A percentile compares a stretch with the other conserved stretches of the same genome.
Evolutionary conservation across 2,329 filamentous ascomycete species (phyloP).

Genomic region (Colletotrichum filicis): DNA sequence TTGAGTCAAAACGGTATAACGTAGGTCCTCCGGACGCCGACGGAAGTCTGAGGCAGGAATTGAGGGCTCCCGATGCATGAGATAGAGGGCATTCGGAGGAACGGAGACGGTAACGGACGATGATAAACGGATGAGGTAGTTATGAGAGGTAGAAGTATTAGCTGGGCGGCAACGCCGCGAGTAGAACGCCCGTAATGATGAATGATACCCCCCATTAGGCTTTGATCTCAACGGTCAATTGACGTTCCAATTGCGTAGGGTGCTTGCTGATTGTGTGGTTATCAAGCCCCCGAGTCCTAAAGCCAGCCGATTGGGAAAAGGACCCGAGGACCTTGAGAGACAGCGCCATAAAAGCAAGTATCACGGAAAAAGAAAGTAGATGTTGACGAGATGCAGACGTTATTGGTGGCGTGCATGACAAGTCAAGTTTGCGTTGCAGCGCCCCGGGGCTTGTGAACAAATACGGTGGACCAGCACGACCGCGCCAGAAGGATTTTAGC

Average conservation of each 20-base stretch:
- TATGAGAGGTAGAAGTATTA: not conserved
- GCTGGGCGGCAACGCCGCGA: not conserved
- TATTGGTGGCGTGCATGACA: not conserved
- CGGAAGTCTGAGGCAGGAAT: slow-evolving; percentile 18
- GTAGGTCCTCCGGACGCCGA: slow-evolving; percentile 19
- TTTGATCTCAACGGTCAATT: not conserved
- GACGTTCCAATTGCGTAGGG: not conserved
- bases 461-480: not conserved
- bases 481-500: not conserved
- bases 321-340: slow-evolving; percentile 1
- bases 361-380: slow-evolving; percentile 21
- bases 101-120: not conserved
- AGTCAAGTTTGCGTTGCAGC: not conserved
- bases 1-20: slow-evolving; percentile 18
- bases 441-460: not conserved
- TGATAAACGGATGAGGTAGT: not conserved
- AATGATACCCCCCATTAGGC: slow-evolving; percentile 25
- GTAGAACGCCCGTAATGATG: slow-evolving; percentile 14
- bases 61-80: not conserved
- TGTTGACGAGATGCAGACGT: slow-evolving; percentile 4
- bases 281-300: too few species aligned
- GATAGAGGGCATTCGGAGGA: not conserved
- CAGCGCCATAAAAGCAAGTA: not conserved
- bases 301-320: not conserved
- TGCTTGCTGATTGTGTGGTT: not conserved